These are phyloP conservation scores for Suillus placidus DNA, from an alignment of 768 basidiomycete species.

Conservation along the genomic window DNA sequence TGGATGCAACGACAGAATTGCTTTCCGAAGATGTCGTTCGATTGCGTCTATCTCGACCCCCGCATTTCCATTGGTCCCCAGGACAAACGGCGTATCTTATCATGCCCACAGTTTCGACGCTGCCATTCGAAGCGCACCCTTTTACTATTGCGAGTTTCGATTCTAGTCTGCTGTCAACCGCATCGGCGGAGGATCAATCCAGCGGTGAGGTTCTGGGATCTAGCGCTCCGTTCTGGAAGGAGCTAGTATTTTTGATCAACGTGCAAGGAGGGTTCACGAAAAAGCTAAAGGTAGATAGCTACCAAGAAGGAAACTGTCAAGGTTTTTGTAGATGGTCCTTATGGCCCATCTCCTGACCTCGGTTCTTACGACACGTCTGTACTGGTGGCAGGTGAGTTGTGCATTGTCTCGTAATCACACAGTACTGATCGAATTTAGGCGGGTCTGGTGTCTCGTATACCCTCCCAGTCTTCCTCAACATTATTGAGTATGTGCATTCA, in stretches of 20 bases:
- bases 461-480: constrained; percentile 45
- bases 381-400: constrained; percentile 48
- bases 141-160: constrained; percentile 61
- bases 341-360: constrained; percentile 48
- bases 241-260: constrained; percentile 61
- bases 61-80: constrained; percentile 52
- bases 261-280: constrained; percentile 64
- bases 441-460: constrained; percentile 55
- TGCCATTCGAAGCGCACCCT: constrained; percentile 59
- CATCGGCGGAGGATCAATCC: background rate
- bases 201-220: background rate
- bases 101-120: constrained; percentile 47
- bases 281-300: constrained; percentile 41
- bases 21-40: constrained; percentile 51
- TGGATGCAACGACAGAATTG: constrained; percentile 44
- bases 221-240: constrained; percentile 30
- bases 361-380: constrained; percentile 47
- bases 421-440: constrained; percentile 30
- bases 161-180: constrained; percentile 19
- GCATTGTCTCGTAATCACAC: background rate
- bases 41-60: constrained; percentile 45
- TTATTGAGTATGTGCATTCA: constrained; percentile 41
- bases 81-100: constrained; percentile 59
- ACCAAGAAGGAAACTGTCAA: constrained; percentile 36
- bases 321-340: constrained; percentile 63